Conservation (phyloP, 441 rosid genomes). For the Corymbia citriodora region DNA sequence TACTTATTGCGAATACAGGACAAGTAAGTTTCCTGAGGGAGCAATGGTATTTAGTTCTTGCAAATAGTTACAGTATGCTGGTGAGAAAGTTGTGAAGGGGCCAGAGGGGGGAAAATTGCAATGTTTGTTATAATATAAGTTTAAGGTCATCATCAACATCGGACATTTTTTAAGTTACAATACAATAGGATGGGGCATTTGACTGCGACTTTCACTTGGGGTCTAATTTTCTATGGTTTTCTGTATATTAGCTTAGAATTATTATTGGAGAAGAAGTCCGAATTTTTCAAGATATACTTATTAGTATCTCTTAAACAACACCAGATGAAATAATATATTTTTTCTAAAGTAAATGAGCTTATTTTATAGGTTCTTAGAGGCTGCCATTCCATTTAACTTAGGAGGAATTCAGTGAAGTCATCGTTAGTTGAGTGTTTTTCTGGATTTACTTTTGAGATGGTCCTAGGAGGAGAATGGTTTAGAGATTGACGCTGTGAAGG, state of each 20-base stretch:
- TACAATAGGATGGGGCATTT: background rate
- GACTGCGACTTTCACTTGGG: background rate
- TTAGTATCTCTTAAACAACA: background rate
- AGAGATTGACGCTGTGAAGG: background rate
- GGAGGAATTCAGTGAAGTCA: background rate
- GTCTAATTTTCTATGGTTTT: background rate
- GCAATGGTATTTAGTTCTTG: background rate
- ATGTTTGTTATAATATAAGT: background rate
- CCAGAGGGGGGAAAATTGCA: background rate
- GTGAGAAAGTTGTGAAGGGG: background rate
- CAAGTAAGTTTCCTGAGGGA: background rate
- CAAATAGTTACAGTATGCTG: background rate
- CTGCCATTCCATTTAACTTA: background rate
- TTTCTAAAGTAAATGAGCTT: background rate
- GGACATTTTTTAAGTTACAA: background rate
- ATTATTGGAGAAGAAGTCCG: background rate
- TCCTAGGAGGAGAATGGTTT: background rate
- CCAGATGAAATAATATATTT: background rate
- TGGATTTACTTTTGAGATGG: background rate
- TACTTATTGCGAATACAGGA: background rate
- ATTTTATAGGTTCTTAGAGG: background rate
- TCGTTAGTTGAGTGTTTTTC: background rate
- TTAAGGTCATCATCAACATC: background rate
- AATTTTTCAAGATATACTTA: background rate
- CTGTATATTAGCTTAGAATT: background rate